Evolutionary conservation across 345 rosid genomes (phyloP).

Genomic region (Eucalyptus paniculata): DNA sequence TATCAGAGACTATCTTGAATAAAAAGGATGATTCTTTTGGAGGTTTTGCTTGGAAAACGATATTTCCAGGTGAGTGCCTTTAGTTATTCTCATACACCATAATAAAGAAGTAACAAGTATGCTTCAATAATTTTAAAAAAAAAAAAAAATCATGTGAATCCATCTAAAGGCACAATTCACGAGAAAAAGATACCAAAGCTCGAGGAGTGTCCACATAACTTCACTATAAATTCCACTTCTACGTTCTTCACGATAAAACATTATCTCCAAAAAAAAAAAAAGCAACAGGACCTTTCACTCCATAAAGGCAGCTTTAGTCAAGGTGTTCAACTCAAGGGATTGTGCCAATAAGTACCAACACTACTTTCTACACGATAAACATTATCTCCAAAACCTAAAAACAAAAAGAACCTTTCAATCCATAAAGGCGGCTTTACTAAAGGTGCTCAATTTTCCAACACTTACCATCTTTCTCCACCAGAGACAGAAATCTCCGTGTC

Average conservation of each 20-base stretch:
- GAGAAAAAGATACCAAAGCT: neutral
- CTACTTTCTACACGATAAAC: neutral
- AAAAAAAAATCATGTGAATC: neutral
- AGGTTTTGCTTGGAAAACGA: neutral
- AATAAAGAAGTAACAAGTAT: neutral
- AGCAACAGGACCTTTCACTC: neutral
- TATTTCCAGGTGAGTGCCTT: neutral
- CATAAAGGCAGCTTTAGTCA: neutral
- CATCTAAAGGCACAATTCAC: neutral
- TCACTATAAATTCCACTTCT: neutral
- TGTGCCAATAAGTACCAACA: neutral
- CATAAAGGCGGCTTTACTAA: neutral
- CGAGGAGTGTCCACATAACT: neutral
- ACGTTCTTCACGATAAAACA: neutral
- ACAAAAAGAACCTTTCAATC: neutral
- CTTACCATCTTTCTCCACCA: slow-evolving; percentile 76
- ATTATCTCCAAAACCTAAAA: neutral
- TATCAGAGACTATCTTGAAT: neutral
- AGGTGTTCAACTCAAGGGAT: neutral
- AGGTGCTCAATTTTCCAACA: neutral
- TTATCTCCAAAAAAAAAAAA: neutral
- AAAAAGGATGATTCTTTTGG: neutral
- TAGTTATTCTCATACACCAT: neutral
- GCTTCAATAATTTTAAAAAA: neutral
- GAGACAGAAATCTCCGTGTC: slow-evolving; percentile 65